A percentile compares a stretch with the other conserved stretches of the same genome.
Conservation (phyloP, 257 asterid species). For the Gentiana macrophylla region DNA sequence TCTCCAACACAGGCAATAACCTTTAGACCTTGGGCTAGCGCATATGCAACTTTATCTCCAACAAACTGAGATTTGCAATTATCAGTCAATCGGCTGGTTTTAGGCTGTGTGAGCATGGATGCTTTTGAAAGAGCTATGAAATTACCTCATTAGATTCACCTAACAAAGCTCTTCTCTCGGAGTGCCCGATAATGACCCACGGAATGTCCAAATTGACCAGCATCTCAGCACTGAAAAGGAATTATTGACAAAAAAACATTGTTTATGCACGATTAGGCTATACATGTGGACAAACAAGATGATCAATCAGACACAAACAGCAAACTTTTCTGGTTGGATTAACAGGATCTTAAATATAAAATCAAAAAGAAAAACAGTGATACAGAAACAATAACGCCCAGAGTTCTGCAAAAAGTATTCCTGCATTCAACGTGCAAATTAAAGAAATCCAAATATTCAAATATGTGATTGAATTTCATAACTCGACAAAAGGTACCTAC, state of each 20-base stretch:
- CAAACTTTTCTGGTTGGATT: too few relatives aligned
- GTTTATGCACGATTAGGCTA: background rate
- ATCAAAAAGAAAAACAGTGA: background rate
- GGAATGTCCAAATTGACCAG: slow-evolving; percentile 73
- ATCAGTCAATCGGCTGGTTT: background rate
- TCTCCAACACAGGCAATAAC: slow-evolving; percentile 99
- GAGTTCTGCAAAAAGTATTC: too few relatives aligned
- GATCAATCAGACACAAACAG: background rate
- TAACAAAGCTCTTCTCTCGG: slow-evolving; percentile 77
- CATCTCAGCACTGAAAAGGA: slow-evolving; percentile 80
- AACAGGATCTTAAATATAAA: too few relatives aligned
- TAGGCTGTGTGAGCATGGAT: background rate
- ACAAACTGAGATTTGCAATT: slow-evolving; percentile 43
- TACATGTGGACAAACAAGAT: background rate
- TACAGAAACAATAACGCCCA: background rate
- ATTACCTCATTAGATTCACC: slow-evolving; percentile 79
- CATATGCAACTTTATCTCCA: slow-evolving; percentile 95
- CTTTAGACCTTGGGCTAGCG: slow-evolving; percentile 85
- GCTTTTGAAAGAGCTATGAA: slow-evolving; percentile 2
- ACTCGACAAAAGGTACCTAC: background rate
- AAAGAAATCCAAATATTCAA: too few relatives aligned
- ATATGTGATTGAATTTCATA: background rate
- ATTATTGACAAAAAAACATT: slow-evolving; percentile 3
- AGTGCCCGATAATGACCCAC: slow-evolving; percentile 97
- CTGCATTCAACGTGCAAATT: too few relatives aligned